Conservation (phyloP, 768 basidiomycete species). For the Rhodotorula babjevae region DNA sequence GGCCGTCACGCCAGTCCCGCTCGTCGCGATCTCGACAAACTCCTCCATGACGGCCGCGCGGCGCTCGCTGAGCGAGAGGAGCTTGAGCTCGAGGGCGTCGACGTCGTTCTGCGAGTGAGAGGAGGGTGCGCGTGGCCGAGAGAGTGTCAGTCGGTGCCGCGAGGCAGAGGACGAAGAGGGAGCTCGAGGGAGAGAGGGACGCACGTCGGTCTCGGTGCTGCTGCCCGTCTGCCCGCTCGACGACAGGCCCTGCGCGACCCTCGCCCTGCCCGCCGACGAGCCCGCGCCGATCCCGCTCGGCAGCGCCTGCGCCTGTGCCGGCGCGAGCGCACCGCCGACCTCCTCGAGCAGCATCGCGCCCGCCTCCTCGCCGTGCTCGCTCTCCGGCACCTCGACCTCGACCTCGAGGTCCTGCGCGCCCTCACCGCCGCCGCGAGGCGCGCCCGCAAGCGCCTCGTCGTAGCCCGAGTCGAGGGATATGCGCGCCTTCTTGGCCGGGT, state of each 20-base stretch:
- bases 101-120: background rate
- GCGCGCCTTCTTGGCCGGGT: slow-evolving; percentile 13
- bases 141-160: too few species aligned
- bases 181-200: background rate
- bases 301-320: background rate
- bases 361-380: slow-evolving; percentile 5
- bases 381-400: background rate
- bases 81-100: background rate
- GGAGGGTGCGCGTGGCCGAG: background rate
- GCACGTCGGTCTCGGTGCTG: background rate
- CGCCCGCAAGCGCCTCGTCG: too few species aligned
- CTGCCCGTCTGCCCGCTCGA: background rate
- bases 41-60: slow-evolving; percentile 4
- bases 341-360: background rate
- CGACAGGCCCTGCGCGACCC: background rate
- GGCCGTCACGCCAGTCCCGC: background rate
- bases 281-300: background rate
- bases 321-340: background rate
- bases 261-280: too few species aligned
- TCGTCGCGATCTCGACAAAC: slow-evolving; percentile 24
- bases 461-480: slow-evolving; percentile 14
- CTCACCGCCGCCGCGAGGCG: background rate
- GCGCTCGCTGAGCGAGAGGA: slow-evolving; percentile 7
- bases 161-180: background rate
- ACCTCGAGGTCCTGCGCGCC: background rate